Evolutionary conservation across 768 basidiomycete species (phyloP), one percentile per base, ranked within the genome.

Genomic region (Mrakia frigida): DNA sequence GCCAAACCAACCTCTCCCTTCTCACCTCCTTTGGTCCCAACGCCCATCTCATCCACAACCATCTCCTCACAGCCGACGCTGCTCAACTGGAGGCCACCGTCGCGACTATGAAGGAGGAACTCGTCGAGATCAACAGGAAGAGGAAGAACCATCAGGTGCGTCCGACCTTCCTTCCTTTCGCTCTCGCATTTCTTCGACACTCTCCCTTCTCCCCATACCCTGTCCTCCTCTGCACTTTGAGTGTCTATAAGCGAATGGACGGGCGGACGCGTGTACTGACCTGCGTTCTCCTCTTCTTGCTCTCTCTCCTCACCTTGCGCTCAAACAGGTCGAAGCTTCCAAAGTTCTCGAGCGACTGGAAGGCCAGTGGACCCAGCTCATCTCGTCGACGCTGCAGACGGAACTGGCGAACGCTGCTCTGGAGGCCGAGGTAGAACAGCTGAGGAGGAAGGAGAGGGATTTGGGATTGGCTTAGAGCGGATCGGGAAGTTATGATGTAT

Each of bases 361-460:
- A 84, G 91, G 88, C 52, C 87, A 90, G 78, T 98, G 95, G 95
- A 95, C 93, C 31, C 92, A 94, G 84, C 86, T 98, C 67, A 90
- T 98, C 74, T 94, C 93, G 73, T 91, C 84, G 72, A 91, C 95
- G 63, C 85, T 98, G 76, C 95, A 98, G 84, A 91, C 97, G 79
- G 95, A 97, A 86, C 90, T 98, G 89, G 96, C 94, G 25, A 95
- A 94, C 82, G 87, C 90, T 59, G 93, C 93, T 37, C 83, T 97
- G 82, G 93, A 94, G 80, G 89, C 86, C 7, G 93, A 97, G 81
- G 86, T 97, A 16, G 79, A 82, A 74, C 81, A 61, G 65, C 46
- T 74, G 61, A 59, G 31, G 63, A 65, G 43, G 73, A 59, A 35
- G 41, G 73, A 74, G 52, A 33, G 31, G 46, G 73, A 63, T 28